Evolutionary conservation across 2,329 filamentous ascomycete species (phyloP).

Genomic region (Didymella exigua): DNA sequence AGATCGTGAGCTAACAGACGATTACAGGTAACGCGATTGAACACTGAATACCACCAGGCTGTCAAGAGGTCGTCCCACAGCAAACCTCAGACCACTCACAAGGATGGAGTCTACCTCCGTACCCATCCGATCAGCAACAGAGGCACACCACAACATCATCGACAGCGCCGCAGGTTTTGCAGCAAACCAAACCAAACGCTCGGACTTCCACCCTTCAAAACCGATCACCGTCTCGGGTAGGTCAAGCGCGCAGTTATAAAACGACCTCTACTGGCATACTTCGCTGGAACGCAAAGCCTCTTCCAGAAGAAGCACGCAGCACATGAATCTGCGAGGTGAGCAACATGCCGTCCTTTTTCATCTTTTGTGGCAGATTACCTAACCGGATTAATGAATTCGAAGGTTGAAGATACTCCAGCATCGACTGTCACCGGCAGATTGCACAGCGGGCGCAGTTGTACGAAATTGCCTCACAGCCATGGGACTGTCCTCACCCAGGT

Average conservation of each 20-base stretch:
- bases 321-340: too few species aligned
- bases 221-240: slow-evolving; percentile 16
- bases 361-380: too few species aligned
- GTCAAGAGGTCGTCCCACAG: background rate
- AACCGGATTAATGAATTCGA: too few species aligned
- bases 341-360: too few species aligned
- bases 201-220: slow-evolving; percentile 11
- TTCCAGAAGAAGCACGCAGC: too few species aligned
- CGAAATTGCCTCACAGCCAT: too few species aligned
- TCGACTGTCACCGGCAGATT: too few species aligned
- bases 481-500: too few species aligned
- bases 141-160: background rate
- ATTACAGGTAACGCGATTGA: background rate
- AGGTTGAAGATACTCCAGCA: too few species aligned
- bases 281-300: too few species aligned
- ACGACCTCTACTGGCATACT: background rate
- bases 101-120: background rate
- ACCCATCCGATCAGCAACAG: background rate
- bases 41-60: background rate
- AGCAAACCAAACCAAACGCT: slow-evolving; percentile 7
- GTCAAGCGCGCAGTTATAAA: slow-evolving; percentile 23
- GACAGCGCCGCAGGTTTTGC: slow-evolving; percentile 1
- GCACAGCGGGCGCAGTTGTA: too few species aligned
- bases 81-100: background rate
- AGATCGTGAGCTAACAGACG: background rate